These are phyloP conservation scores for Komagataella kurtzmanii DNA, from an alignment of 805 yeast genomes.

Conservation along the genomic window DNA sequence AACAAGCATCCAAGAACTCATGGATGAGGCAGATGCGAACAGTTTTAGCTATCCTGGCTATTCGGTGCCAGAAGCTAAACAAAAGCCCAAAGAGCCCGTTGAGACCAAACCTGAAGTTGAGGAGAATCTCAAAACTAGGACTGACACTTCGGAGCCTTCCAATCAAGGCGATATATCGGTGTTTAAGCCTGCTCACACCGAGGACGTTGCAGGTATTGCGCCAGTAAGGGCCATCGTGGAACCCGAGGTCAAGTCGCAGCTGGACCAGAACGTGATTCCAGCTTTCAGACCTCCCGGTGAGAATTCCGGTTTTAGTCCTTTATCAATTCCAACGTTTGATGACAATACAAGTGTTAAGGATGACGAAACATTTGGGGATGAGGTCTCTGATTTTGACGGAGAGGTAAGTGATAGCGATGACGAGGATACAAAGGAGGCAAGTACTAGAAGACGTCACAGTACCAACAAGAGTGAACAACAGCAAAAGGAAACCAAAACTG, in stretches of 20 bases:
- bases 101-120: neutral
- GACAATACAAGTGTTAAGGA: neutral
- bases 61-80: neutral
- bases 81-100: neutral
- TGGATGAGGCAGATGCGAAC: neutral
- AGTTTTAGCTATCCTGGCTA: neutral
- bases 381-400: conserved; percentile 31
- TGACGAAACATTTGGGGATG: conserved; percentile 9
- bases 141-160: neutral
- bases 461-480: conserved; percentile 5
- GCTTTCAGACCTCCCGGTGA: neutral
- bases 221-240: conserved; percentile 7
- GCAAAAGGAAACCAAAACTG: conserved; percentile 10
- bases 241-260: conserved; percentile 15
- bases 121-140: neutral
- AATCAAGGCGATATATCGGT: neutral
- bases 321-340: conserved; percentile 16
- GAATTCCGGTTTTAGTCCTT: conserved; percentile 1
- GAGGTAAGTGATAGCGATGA: conserved; percentile 30
- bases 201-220: conserved; percentile 6
- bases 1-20: neutral
- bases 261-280: neutral
- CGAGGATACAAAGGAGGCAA: conserved; percentile 18
- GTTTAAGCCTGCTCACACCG: neutral
- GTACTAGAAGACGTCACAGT: conserved; percentile 5